phyloP scores from a whole-genome alignment of 306 rosid species.

The Clitoria ternatea region DNA sequence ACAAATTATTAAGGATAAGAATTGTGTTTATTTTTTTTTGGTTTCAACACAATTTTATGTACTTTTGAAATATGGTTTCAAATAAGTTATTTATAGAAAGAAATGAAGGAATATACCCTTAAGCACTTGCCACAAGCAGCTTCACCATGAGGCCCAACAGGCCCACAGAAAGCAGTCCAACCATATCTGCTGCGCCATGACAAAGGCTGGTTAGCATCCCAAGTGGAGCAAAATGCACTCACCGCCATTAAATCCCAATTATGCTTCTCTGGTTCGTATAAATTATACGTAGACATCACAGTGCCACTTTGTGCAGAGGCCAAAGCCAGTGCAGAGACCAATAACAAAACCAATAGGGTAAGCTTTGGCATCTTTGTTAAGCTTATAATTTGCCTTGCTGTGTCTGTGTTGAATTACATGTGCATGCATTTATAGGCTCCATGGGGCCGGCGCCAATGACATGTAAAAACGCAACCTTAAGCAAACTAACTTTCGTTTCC shows the following conservation, averaged over 20 bases:
- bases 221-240: constrained; percentile 64
- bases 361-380: constrained; percentile 30
- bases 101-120: constrained; percentile 28
- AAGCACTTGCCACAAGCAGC: constrained; percentile 64
- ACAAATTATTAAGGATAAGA: no score
- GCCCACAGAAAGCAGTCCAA: constrained; percentile 84
- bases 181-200: constrained; percentile 73
- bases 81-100: neutral
- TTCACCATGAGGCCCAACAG: constrained; percentile 50
- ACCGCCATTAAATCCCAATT: constrained; percentile 50
- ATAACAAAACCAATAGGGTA: neutral
- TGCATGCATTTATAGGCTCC: constrained; percentile 23
- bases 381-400: neutral
- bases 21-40: no score
- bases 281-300: constrained; percentile 51
- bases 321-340: constrained; percentile 18
- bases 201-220: constrained; percentile 62
- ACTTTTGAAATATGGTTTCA: no score
- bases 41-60: no score
- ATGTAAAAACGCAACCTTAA: neutral
- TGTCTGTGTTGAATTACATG: neutral
- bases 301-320: constrained; percentile 52
- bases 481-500: neutral
- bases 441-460: constrained; percentile 13
- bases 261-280: constrained; percentile 53